Conservation (phyloP, 768 basidiomycete species). For the Suillus brevipes region DNA sequence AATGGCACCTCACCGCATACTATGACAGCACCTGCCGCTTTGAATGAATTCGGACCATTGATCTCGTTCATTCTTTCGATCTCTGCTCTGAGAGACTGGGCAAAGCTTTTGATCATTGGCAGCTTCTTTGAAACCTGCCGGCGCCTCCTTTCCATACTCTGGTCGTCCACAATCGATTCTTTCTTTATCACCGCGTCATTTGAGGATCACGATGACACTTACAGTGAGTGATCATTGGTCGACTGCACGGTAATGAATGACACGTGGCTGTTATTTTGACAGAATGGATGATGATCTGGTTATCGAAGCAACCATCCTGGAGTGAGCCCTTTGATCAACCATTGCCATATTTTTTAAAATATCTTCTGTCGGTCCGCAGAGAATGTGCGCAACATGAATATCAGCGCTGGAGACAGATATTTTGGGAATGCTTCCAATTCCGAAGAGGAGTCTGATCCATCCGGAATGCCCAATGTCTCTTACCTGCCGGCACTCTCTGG, state of each 20-base stretch:
- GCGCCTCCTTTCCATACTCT: slow-evolving; percentile 43
- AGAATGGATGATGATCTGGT: slow-evolving; percentile 77
- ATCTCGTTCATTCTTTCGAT: slow-evolving; percentile 50
- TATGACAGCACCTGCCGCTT: slow-evolving; percentile 16
- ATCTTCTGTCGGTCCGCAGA: slow-evolving; percentile 16
- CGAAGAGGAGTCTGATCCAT: slow-evolving; percentile 23
- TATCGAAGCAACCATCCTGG: slow-evolving; percentile 64
- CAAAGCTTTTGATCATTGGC: slow-evolving; percentile 63
- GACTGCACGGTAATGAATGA: not conserved
- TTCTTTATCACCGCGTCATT: slow-evolving; percentile 67
- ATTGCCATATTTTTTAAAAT: not conserved
- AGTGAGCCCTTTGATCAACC: slow-evolving; percentile 32
- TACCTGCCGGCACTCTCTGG: slow-evolving; percentile 36
- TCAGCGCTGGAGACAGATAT: slow-evolving; percentile 47
- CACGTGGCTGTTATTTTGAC: slow-evolving; percentile 5
- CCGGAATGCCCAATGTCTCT: slow-evolving; percentile 25
- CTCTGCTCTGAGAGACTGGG: slow-evolving; percentile 60
- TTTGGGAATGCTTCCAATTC: slow-evolving; percentile 29
- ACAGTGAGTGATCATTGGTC: slow-evolving; percentile 39
- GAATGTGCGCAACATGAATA: slow-evolving; percentile 49
- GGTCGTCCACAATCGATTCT: slow-evolving; percentile 45
- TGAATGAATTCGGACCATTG: slow-evolving; percentile 17
- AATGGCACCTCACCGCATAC: slow-evolving; percentile 13
- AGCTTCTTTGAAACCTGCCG: slow-evolving; percentile 60
- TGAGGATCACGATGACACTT: slow-evolving; percentile 57